Conservation (phyloP, 345 rosid species). For the Luvunga scandens region DNA sequence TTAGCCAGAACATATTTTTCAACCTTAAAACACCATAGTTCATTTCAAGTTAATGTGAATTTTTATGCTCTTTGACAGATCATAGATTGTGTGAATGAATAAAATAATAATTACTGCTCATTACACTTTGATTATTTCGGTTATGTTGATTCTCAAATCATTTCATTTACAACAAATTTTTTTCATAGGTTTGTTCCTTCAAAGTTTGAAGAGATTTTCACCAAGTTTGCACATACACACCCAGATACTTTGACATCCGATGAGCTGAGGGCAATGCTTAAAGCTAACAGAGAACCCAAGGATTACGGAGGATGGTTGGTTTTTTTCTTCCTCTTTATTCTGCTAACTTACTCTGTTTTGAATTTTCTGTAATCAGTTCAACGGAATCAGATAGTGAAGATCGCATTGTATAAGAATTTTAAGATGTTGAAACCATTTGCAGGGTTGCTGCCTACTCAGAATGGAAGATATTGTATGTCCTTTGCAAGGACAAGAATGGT, state of each 20-base stretch:
- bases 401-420: too few relatives aligned
- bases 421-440: constrained; percentile 1
- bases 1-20: too few relatives aligned
- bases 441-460: constrained; percentile 67
- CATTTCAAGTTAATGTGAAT: too few relatives aligned
- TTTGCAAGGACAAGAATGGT: constrained; percentile 75
- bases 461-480: constrained; percentile 54
- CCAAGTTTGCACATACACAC: constrained; percentile 46
- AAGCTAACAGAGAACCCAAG: constrained; percentile 52
- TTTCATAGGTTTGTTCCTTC: constrained; percentile 52
- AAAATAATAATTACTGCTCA: too few relatives aligned
- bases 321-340: background rate
- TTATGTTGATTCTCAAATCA: background rate
- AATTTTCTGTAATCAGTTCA: background rate
- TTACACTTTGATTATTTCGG: background rate
- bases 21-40: too few relatives aligned
- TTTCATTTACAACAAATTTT: background rate
- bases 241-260: constrained; percentile 43
- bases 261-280: constrained; percentile 49
- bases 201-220: constrained; percentile 77
- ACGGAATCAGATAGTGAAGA: background rate
- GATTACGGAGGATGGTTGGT: constrained; percentile 57
- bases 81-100: background rate
- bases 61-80: background rate
- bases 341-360: background rate